Conservation (phyloP, 768 basidiomycete species). For the Chalciporus chontae region DNA sequence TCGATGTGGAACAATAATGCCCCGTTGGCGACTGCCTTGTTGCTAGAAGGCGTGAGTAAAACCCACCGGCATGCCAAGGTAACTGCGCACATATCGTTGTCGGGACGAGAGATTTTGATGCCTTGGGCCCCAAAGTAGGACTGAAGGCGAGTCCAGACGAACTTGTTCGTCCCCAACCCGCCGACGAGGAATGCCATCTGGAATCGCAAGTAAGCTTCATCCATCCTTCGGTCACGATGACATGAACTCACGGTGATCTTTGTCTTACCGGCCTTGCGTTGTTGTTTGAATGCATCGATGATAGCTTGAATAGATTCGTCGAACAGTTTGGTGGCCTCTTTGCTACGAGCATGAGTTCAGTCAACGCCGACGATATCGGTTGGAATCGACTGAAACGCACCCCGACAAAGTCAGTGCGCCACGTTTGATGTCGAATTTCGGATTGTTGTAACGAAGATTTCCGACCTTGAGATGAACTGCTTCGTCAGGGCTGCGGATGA, state of each 20-base stretch:
- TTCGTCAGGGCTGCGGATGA: background rate
- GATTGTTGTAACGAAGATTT: background rate
- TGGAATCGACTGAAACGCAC: background rate
- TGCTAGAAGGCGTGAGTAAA: background rate
- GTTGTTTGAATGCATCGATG: constrained; percentile 10
- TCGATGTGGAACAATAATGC: constrained; percentile 5
- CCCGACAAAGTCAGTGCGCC: constrained; percentile 7
- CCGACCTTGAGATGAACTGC: constrained; percentile 1
- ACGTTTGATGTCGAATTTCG: constrained; percentile 1
- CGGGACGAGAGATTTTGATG: constrained; percentile 5
- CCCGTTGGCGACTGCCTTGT: constrained; percentile 10
- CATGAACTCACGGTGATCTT: constrained; percentile 3
- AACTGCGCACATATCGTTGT: constrained; percentile 7
- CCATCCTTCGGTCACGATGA: background rate
- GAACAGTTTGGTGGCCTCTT: constrained; percentile 8
- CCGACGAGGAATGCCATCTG: constrained; percentile 16
- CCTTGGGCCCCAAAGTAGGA: constrained; percentile 4
- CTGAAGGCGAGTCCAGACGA: constrained; percentile 8
- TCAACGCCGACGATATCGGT: background rate
- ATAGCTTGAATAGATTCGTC: constrained; percentile 9
- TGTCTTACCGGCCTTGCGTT: background rate
- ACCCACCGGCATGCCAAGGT: background rate
- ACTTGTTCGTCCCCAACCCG: constrained; percentile 5
- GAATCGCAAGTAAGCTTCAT: too few relatives aligned
- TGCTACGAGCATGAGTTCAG: background rate